A percentile compares a stretch with the other conserved stretches of the same genome.
phyloP scores from a whole-genome alignment of 1,139 yeast species.

The Debaryomyces fabryi region DNA sequence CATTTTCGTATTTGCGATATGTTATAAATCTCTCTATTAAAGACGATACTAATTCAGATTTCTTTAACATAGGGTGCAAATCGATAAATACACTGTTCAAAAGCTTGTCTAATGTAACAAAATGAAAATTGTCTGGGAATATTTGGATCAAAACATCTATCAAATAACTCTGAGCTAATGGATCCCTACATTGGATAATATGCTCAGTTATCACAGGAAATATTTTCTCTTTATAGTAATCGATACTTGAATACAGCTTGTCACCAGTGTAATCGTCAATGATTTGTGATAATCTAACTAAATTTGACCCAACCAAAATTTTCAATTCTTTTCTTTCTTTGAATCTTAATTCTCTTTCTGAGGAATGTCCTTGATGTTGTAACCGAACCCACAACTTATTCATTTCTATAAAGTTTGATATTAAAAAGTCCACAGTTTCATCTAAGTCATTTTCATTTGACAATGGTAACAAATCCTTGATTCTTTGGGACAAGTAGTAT shows the following conservation, averaged over 20 bases:
- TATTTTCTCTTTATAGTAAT: conserved; percentile 62
- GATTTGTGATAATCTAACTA: conserved; percentile 85
- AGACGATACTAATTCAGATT: conserved; percentile 66
- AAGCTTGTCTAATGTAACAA: conserved; percentile 69
- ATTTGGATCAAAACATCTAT: conserved; percentile 90
- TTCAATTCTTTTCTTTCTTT: conserved; percentile 87
- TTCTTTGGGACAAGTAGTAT: conserved; percentile 83
- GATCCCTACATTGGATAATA: conserved; percentile 88
- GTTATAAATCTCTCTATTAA: conserved; percentile 75
- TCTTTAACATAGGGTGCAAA: conserved; percentile 69
- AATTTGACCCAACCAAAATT: conserved; percentile 88
- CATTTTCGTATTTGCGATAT: conserved; percentile 46
- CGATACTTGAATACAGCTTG: conserved; percentile 31
- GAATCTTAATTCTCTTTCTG: conserved; percentile 74
- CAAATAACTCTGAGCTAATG: conserved; percentile 87
- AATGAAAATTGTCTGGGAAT: conserved; percentile 91
- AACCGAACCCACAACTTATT: conserved; percentile 95
- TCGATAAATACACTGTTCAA: conserved; percentile 63
- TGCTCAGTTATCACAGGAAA: conserved; percentile 87
- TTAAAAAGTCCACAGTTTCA: conserved; percentile 72
- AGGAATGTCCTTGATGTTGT: conserved; percentile 93
- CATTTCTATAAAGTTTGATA: conserved; percentile 93
- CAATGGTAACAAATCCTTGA: conserved; percentile 68
- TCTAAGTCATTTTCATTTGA: conserved; percentile 49
- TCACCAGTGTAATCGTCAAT: conserved; percentile 66